Conservation (phyloP, 164 flowering plant species). For the Vitis cinerea region DNA sequence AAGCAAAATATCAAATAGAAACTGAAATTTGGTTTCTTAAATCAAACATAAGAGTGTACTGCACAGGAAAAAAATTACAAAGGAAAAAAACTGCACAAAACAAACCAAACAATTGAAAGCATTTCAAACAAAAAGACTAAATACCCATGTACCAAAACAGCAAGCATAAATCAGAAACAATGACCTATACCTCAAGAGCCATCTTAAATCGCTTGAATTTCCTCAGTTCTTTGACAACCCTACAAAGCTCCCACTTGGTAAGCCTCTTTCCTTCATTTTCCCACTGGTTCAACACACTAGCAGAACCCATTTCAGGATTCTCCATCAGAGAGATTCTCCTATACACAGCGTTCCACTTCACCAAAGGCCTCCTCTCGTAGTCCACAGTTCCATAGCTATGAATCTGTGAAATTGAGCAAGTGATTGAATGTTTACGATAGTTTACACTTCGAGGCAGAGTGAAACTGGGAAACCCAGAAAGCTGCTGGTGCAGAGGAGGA, state of each 20-base stretch:
- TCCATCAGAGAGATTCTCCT: slow-evolving; percentile 57
- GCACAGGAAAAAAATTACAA: neutral
- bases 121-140: neutral
- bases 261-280: slow-evolving; percentile 59
- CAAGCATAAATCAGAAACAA: neutral
- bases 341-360: slow-evolving; percentile 60
- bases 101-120: neutral
- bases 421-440: slow-evolving; percentile 7
- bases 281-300: slow-evolving; percentile 50
- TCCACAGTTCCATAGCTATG: slow-evolving; percentile 66
- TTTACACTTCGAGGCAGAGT: slow-evolving; percentile 1
- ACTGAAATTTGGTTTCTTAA: neutral
- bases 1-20: neutral
- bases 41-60: too few species aligned
- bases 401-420: slow-evolving; percentile 44
- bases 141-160: neutral
- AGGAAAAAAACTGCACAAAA: neutral
- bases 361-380: slow-evolving; percentile 50
- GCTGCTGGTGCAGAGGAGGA: slow-evolving; percentile 16
- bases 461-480: slow-evolving; percentile 9
- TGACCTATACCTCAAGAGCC: slow-evolving; percentile 66
- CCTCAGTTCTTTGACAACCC: slow-evolving; percentile 74
- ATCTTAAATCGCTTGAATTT: slow-evolving; percentile 51
- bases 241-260: slow-evolving; percentile 72
- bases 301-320: slow-evolving; percentile 51